Base-by-base conservation (phyloP, 805 yeast genomes). In the Barnettozyma sucrosica region DNA sequence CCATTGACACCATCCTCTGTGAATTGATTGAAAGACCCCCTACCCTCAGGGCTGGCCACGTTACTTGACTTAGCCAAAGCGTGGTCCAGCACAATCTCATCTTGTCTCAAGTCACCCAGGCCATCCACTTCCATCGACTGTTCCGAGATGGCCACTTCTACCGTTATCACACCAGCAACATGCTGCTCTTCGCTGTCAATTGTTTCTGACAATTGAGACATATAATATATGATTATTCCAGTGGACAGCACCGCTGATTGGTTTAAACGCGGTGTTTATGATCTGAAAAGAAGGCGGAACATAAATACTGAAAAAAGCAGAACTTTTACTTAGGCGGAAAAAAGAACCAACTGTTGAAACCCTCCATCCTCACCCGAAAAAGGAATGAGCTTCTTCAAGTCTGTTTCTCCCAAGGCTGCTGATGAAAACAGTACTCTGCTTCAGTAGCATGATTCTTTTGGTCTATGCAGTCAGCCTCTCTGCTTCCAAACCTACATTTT, bases 41-140 rank as follows among this genome's bases (percentile, higher is more conserved):
- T n/a, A n/a, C n/a, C 47, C 9, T 49, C 51, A 1, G 63, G 64
- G 9, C 59, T 58, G 0, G 54, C 21, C 18, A 59, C 59, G 41
- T 58, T 58, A 36, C 61, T 59, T 5, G 64, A 59, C 38, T 52
- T 50, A 1, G 52, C 61, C 28, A 59, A 32, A 7, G 57, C 57
- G 10, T 55, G 55, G 30, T 53, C 54, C 23, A 58, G 45, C n/a
- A 55, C 55, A 6, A 59, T 59, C 47, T 51, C 59, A 3, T 52
- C 55, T 10, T 50, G 57, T 34, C 62, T 48, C 16, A 45, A 24
- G 45, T 59, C 55, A 2, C 51, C 62, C 6, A 16, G 6, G n/a
- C n/a, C n/a, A n/a, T 28, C 44, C 14, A 7, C 30, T 13, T 10
- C 30, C 30, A 26, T 10, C 7, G 30, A 4, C 30, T 26, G 30